Percentiles rank a stretch among this genome's conserved stretches.
These are phyloP conservation scores for Ogataea parapolymorpha DNA, from an alignment of 805 yeast genomes.

Conservation along the genomic window DNA sequence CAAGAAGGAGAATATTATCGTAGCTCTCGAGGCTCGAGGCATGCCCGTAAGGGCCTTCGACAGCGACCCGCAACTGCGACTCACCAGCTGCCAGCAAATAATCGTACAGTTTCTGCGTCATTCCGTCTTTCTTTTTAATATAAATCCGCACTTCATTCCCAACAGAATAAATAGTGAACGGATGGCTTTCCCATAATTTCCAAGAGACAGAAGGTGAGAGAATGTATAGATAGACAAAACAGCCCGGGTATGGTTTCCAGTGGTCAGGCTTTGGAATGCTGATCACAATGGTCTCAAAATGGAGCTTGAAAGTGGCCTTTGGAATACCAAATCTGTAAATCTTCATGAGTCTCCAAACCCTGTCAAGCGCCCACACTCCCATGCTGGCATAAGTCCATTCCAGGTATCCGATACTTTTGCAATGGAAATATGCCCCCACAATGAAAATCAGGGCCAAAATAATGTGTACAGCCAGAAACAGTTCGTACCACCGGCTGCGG, in stretches of 20 bases:
- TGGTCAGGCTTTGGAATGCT: constrained; percentile 41
- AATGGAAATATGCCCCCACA: constrained; percentile 47
- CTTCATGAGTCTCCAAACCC: constrained; percentile 35
- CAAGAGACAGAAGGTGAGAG: constrained; percentile 30
- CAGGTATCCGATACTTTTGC: constrained; percentile 37
- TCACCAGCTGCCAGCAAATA: constrained; percentile 21
- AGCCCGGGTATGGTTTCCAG: constrained; percentile 54
- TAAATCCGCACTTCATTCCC: constrained; percentile 35
- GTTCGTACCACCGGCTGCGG: constrained; percentile 46
- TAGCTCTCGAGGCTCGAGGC: constrained; percentile 38
- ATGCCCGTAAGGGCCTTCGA: constrained; percentile 59
- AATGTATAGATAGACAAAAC: constrained; percentile 53
- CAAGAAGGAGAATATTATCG: constrained; percentile 42
- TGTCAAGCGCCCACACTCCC: constrained; percentile 41
- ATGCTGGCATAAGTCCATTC: constrained; percentile 39
- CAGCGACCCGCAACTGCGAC: constrained; percentile 26
- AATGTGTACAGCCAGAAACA: constrained; percentile 42
- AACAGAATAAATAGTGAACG: constrained; percentile 44
- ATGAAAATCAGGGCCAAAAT: constrained; percentile 42
- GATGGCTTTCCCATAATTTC: constrained; percentile 62
- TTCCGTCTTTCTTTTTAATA: constrained; percentile 48
- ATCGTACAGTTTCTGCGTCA: constrained; percentile 39
- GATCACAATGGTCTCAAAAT: constrained; percentile 20
- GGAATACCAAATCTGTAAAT: constrained; percentile 30
- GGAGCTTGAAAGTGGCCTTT: constrained; percentile 17